Evolutionary conservation across 495 filamentous ascomycete species (phyloP).

Genomic region (Friedmanniomyces endolithicus): DNA sequence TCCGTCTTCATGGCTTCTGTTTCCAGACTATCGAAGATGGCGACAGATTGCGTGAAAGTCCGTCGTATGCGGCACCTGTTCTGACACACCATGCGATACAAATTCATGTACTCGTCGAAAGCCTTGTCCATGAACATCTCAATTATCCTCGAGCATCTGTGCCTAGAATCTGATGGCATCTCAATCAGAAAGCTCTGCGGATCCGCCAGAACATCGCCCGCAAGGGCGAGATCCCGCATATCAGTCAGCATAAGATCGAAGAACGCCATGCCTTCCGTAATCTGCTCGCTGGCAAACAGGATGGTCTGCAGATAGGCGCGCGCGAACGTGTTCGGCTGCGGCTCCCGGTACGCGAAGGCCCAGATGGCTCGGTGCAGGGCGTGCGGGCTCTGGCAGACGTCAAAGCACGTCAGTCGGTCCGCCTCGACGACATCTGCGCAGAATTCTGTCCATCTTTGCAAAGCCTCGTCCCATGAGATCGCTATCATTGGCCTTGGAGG

Average conservation of each 20-base stretch:
- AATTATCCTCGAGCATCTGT: constrained; percentile 63
- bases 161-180: constrained; percentile 56
- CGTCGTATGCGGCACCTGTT: constrained; percentile 81
- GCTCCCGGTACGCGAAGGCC: constrained; percentile 63
- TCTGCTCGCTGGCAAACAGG: constrained; percentile 52
- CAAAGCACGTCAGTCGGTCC: constrained; percentile 1
- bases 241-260: constrained; percentile 69
- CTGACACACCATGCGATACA: constrained; percentile 71
- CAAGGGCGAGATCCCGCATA: constrained; percentile 61
- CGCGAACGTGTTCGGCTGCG: constrained; percentile 72
- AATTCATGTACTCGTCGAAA: constrained; percentile 63
- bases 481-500: constrained; percentile 84
- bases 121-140: constrained; percentile 66
- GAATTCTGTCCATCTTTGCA: constrained; percentile 53
- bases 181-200: constrained; percentile 63
- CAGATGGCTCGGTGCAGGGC: constrained; percentile 37
- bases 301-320: constrained; percentile 67
- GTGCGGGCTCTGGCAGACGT: constrained; percentile 50
- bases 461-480: constrained; percentile 57
- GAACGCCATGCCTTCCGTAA: constrained; percentile 51
- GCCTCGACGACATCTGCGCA: constrained; percentile 58
- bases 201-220: constrained; percentile 56
- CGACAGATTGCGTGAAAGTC: constrained; percentile 65
- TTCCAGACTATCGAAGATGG: constrained; percentile 78
- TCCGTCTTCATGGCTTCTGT: constrained; percentile 40